Percentiles rank a stretch among this genome's conserved stretches.
Conservation (phyloP, 2,329 filamentous ascomycete species). For the Alternaria novae-zelandiae region DNA sequence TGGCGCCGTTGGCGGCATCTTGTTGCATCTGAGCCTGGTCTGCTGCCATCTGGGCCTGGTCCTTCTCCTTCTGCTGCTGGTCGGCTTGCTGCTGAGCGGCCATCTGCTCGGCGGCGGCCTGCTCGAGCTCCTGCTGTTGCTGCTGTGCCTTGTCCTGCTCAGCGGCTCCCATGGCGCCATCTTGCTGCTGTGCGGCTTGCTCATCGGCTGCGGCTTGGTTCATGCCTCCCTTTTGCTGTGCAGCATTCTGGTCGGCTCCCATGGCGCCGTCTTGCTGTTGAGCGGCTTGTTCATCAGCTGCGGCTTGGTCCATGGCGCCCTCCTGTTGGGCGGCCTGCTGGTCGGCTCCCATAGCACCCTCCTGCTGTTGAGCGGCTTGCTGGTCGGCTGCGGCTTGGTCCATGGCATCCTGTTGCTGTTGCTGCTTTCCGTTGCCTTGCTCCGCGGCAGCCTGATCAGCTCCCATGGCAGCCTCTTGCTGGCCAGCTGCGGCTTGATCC, state of each 20-base stretch:
- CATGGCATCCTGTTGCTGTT: conserved; percentile 1
- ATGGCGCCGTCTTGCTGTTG: background rate
- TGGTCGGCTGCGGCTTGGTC: conserved; percentile 4
- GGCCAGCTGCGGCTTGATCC: conserved; percentile 3
- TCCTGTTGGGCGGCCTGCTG: conserved; percentile 1
- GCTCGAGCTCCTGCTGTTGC: conserved; percentile 4
- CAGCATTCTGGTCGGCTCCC: background rate
- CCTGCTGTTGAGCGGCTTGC: conserved; percentile 1
- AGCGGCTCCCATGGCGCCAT: background rate
- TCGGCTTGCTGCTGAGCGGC: conserved; percentile 5
- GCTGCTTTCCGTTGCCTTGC: background rate
- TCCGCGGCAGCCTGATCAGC: conserved; percentile 5
- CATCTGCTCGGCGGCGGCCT: conserved; percentile 11
- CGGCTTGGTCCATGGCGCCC: background rate
- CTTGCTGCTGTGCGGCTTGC: conserved; percentile 2
- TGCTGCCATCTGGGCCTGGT: conserved; percentile 4
- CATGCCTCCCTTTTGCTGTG: background rate
- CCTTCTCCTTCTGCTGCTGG: conserved; percentile 3
- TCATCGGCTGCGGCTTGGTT: background rate
- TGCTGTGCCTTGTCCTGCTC: background rate
- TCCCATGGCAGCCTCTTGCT: background rate
- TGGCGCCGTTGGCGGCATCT: conserved; percentile 1
- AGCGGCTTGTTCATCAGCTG: conserved; percentile 4
- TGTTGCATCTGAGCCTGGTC: conserved; percentile 10
- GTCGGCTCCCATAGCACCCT: background rate